Evolutionary conservation across 2,329 filamentous ascomycete species (phyloP).

Genomic region (Trichoderma sp.): DNA sequence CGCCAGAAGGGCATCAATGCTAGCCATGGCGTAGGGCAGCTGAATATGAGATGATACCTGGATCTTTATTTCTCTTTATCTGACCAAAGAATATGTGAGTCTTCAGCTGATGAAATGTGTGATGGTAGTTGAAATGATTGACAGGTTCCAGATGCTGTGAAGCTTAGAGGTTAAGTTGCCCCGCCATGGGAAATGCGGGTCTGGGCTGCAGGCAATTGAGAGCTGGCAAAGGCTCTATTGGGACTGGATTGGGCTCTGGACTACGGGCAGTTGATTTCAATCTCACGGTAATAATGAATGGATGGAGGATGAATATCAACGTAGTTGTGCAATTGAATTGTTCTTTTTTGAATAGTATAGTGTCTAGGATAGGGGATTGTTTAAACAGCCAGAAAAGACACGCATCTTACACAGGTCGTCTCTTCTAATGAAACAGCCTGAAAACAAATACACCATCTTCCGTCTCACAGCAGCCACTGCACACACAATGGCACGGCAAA

Average conservation of each 20-base stretch:
- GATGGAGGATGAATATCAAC: neutral
- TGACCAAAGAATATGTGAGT: neutral
- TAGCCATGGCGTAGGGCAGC: conserved; percentile 26
- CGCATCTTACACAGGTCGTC: neutral
- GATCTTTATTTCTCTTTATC: too few species aligned
- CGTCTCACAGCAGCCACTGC: neutral
- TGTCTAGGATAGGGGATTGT: neutral
- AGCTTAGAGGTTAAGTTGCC: conserved; percentile 9
- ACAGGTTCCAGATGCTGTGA: neutral
- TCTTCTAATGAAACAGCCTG: neutral
- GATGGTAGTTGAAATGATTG: neutral
- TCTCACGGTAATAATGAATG: neutral
- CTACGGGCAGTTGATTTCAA: neutral
- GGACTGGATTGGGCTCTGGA: neutral
- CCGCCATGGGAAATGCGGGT: conserved; percentile 20
- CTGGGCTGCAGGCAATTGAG: neutral
- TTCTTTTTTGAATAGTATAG: neutral
- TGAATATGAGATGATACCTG: neutral
- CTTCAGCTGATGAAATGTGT: conserved; percentile 18
- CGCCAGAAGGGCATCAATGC: conserved; percentile 37
- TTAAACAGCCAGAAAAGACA: neutral
- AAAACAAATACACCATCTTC: neutral
- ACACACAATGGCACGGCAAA: neutral
- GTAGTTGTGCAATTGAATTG: neutral
- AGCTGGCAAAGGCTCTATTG: neutral